Evolutionary conservation across 305 asterid genomes (phyloP).

Genomic region (Salvia sclarea): DNA sequence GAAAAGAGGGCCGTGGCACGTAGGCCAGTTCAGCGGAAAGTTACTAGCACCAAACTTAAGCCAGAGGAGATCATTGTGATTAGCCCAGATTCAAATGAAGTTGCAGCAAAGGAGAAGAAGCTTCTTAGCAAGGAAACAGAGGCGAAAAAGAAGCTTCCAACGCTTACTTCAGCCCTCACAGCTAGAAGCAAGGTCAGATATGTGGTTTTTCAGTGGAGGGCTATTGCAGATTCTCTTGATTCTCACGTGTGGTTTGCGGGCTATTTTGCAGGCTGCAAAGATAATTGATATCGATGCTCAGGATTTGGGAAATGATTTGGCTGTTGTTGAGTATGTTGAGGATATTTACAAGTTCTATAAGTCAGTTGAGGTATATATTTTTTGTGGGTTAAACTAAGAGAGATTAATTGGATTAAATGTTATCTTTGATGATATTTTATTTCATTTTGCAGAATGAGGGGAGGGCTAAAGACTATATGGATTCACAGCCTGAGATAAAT

Average conservation of each 20-base stretch:
- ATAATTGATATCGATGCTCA: slow-evolving; percentile 73
- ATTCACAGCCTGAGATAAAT: slow-evolving; percentile 69
- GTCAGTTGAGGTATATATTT: slow-evolving; percentile 62
- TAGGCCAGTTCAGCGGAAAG: slow-evolving; percentile 61
- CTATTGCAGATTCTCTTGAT: not conserved
- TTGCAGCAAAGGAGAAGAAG: slow-evolving; percentile 38
- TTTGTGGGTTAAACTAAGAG: not conserved
- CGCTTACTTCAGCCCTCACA: slow-evolving; percentile 79
- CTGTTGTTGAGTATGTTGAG: slow-evolving; percentile 82
- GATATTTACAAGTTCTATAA: slow-evolving; percentile 79
- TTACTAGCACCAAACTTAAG: slow-evolving; percentile 44
- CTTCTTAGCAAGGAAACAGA: slow-evolving; percentile 31
- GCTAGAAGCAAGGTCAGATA: slow-evolving; percentile 76
- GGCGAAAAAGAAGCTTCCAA: slow-evolving; percentile 53
- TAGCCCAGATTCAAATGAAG: slow-evolving; percentile 60
- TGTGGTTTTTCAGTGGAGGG: not conserved
- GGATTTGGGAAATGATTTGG: slow-evolving; percentile 70
- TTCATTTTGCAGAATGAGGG: slow-evolving; percentile 59
- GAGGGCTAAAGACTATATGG: slow-evolving; percentile 63
- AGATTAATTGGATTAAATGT: not conserved
- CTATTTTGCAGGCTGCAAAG: slow-evolving; percentile 58
- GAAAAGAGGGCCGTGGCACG: slow-evolving; percentile 42
- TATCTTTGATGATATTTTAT: not conserved
- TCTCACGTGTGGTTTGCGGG: slow-evolving; percentile 2
- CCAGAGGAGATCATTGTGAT: slow-evolving; percentile 63